phyloP scores from a whole-genome alignment of 129 eudicot species.

The Daucus carota region DNA sequence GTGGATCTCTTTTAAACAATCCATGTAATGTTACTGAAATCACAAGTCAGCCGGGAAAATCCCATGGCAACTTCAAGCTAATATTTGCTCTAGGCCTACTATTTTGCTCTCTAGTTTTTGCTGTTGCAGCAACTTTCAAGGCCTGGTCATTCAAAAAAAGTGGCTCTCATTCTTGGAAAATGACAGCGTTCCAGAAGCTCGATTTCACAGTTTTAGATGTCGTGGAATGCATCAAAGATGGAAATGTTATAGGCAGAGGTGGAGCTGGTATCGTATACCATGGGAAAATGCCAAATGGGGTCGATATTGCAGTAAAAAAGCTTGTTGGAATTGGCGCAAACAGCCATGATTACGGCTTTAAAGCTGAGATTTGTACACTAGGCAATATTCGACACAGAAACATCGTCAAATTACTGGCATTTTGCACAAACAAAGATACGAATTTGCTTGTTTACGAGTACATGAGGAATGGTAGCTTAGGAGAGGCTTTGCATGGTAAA shows the following conservation, averaged over 20 bases:
- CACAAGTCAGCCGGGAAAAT: conserved; percentile 22
- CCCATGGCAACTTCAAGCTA: conserved; percentile 46
- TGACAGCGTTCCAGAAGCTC: conserved; percentile 75
- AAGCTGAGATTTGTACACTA: conserved; percentile 76
- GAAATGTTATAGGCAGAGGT: conserved; percentile 81
- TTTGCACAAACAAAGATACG: conserved; percentile 79
- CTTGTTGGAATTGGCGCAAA: conserved; percentile 42
- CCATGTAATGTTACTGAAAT: conserved; percentile 39
- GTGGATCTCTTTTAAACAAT: conserved; percentile 56
- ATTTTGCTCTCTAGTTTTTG: conserved; percentile 60
- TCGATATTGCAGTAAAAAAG: conserved; percentile 83
- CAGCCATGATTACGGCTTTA: conserved; percentile 73
- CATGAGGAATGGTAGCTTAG: conserved; percentile 93
- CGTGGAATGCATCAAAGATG: conserved; percentile 78
- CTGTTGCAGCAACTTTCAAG: conserved; percentile 59
- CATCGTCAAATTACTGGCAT: conserved; percentile 73
- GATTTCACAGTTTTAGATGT: conserved; percentile 66
- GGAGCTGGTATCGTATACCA: conserved; percentile 95
- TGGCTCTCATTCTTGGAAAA: conserved; percentile 50
- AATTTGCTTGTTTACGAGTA: conserved; percentile 83
- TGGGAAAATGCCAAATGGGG: conserved; percentile 78
- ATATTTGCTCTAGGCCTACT: conserved; percentile 56
- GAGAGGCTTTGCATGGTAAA: conserved; percentile 77
- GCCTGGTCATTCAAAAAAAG: conserved; percentile 60
- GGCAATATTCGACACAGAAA: conserved; percentile 91